Evolutionary conservation across 768 basidiomycete species (phyloP).

Genomic region (Russula abietina): DNA sequence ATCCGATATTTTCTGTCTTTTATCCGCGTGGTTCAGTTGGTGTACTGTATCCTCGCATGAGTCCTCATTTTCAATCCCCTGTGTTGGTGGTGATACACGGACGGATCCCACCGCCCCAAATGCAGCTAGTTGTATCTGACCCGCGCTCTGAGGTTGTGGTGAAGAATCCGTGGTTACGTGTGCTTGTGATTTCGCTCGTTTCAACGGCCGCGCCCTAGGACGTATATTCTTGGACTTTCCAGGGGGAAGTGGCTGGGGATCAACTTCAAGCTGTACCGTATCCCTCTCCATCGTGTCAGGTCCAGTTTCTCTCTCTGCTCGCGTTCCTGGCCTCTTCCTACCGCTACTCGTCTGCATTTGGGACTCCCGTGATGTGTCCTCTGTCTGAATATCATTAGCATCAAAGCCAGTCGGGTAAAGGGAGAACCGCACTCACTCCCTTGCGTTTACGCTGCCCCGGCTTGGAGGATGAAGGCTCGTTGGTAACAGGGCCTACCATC

Average conservation of each 20-base stretch:
- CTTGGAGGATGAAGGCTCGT: conserved; percentile 8
- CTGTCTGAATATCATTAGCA: background rate
- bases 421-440: background rate
- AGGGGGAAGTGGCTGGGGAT: background rate
- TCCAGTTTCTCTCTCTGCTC: background rate
- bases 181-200: background rate
- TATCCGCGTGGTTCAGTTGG: background rate
- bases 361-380: background rate
- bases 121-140: background rate
- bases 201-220: conserved; percentile 13
- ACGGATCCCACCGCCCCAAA: background rate
- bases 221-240: conserved; percentile 1
- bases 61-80: background rate
- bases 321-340: background rate
- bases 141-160: background rate
- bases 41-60: background rate
- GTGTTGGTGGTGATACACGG: background rate
- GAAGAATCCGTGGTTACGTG: background rate
- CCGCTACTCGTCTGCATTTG: background rate
- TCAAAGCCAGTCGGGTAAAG: background rate
- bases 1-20: conserved; percentile 4
- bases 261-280: background rate
- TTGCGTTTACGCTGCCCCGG: conserved; percentile 23
- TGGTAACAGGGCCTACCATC: background rate
- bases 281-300: background rate